Conservation (phyloP, 805 yeast species). For the Myxozyma udenii region DNA sequence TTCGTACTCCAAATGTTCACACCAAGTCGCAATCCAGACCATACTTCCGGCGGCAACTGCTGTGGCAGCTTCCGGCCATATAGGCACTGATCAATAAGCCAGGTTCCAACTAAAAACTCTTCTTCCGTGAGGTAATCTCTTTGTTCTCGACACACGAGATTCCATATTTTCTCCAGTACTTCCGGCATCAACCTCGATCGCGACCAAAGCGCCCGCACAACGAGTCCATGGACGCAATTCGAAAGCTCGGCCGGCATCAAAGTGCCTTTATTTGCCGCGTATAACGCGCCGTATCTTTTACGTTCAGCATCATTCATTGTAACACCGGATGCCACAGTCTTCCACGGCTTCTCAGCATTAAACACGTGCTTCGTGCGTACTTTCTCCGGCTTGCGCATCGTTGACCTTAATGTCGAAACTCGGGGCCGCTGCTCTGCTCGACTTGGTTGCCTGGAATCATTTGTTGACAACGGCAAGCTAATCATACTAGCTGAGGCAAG, state of each 20-base stretch:
- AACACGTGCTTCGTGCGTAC: slow-evolving; percentile 20
- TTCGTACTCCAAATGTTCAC: slow-evolving; percentile 30
- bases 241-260: slow-evolving; percentile 24
- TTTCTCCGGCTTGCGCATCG: slow-evolving; percentile 31
- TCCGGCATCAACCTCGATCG: slow-evolving; percentile 70
- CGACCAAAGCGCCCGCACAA: slow-evolving; percentile 76
- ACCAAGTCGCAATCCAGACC: slow-evolving; percentile 66
- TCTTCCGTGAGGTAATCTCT: slow-evolving; percentile 77
- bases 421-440: slow-evolving; percentile 6
- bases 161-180: slow-evolving; percentile 61
- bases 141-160: slow-evolving; percentile 50
- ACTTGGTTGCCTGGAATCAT: not conserved
- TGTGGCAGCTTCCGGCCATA: slow-evolving; percentile 89
- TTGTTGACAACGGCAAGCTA: not conserved
- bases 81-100: slow-evolving; percentile 94
- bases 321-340: slow-evolving; percentile 24
- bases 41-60: slow-evolving; percentile 60
- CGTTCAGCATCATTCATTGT: slow-evolving; percentile 53
- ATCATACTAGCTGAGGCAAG: too few species aligned
- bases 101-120: slow-evolving; percentile 93
- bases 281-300: slow-evolving; percentile 87
- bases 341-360: slow-evolving; percentile 33
- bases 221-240: slow-evolving; percentile 36
- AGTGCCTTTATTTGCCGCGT: slow-evolving; percentile 81
- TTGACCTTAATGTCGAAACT: slow-evolving; percentile 17